Base-by-base conservation (phyloP, 768 basidiomycete genomes). In the Udeniomyces megalosporus region DNA sequence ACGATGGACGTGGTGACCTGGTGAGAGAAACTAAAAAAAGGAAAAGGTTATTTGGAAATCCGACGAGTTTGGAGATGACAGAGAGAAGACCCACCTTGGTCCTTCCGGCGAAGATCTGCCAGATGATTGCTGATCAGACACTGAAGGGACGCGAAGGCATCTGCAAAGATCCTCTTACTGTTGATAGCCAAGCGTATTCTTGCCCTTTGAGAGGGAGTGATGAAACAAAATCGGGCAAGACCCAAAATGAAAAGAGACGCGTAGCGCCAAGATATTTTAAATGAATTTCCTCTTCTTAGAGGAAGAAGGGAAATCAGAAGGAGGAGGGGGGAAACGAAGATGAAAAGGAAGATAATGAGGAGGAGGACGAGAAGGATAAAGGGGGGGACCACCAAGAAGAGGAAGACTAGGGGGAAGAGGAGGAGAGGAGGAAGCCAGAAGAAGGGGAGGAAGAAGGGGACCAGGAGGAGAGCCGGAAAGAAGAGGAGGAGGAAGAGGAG, bases 401-500 rank as follows among this genome's bases (percentile, higher is more conserved):
- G 1, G n/a, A n/a, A 17, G 20, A 14, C 7, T 5, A 47, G 12
- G n/a, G 56, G 50, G 45, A 5, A 1, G 22, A 24, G 26, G 26
- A 48, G 15, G 20, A 5, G 15, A 5, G 8, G 15, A 22, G 10
- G 8, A 15, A 47, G 12, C 22, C 54, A 59, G 45, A 5, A 1
- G 22, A 24, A 29, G 26, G 50, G 15, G 20, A 5, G 15, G 7
- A 42, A 24, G 20, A 59, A 15, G 14, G 24, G 11, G 48, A 29
- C 12, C 59, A 26, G 26, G 32, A 22, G 8, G 67, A 99, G 83
- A 75, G 97, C 95, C 0, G 95, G 95, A 73, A 97, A 99, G 77
- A 99, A 97, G 52, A 99, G 89, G 69, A 93, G 95, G 77, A 92
- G 92, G 82, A 85, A 50, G 4, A 38, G 8, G 5, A 4, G 49